Percentiles rank a stretch among this genome's conserved stretches.
Evolutionary conservation across 495 filamentous ascomycete genomes (phyloP).

Genomic region (Aspergillus carlsbadensis): DNA sequence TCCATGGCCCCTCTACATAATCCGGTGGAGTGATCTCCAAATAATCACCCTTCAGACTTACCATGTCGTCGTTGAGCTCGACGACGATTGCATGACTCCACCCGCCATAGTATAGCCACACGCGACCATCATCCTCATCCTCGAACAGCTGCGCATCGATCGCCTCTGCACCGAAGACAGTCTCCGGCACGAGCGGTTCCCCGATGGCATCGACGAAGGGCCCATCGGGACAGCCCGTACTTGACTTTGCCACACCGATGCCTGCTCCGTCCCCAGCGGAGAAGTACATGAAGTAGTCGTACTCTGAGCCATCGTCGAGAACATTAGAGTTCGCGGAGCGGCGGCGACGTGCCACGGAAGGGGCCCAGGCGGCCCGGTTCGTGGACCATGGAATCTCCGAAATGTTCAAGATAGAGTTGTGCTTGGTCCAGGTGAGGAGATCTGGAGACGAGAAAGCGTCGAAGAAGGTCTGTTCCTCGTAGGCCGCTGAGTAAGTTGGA

Average conservation of each 20-base stretch:
- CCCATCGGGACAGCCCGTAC: conserved; percentile 36
- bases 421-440: conserved; percentile 44
- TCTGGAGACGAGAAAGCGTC: conserved; percentile 49
- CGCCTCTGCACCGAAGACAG: conserved; percentile 39
- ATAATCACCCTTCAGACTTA: conserved; percentile 30
- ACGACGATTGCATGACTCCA: conserved; percentile 44
- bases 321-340: conserved; percentile 1
- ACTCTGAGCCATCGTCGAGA: not conserved
- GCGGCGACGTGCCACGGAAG: conserved; percentile 31
- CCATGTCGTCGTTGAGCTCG: conserved; percentile 46
- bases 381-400: conserved; percentile 41
- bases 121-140: conserved; percentile 40
- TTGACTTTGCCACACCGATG: conserved; percentile 42
- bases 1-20: conserved; percentile 45
- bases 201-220: conserved; percentile 46
- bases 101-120: conserved; percentile 49
- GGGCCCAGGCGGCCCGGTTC: conserved; percentile 44
- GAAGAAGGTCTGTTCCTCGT: conserved; percentile 44
- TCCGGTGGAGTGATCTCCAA: conserved; percentile 42
- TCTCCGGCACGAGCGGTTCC: conserved; percentile 39
- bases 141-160: conserved; percentile 48
- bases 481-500: conserved; percentile 39
- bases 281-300: conserved; percentile 49
- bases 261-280: conserved; percentile 46
- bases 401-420: conserved; percentile 37